Base-by-base conservation (phyloP, 257 asterid species). In the Scutellaria minor region DNA sequence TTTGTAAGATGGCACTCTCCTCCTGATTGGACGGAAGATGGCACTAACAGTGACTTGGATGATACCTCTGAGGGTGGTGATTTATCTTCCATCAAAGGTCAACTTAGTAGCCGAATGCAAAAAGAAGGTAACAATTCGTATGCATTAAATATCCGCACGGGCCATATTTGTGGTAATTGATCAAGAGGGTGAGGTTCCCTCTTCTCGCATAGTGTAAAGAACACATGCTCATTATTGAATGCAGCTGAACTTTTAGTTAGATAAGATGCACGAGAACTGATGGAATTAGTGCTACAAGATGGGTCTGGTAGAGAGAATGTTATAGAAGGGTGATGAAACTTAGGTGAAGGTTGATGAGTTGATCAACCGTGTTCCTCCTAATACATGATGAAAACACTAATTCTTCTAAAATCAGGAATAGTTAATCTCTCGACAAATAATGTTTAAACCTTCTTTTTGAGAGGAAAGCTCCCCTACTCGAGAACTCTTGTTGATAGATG, bases 1-100 rank as follows among this genome's bases (percentile, higher is more conserved):
- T 95, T 95, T 48, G 89, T 95, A 41, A 85, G 99, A 81, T 95
- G 99, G 99, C 98, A 92, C 83, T 95, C 99, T 70, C 99, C 99
- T 78, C 99, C 99, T 60, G 99, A 95, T 82, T 95, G 98, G 98
- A 66, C 73, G 79, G 98, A 91, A 88, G 76, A 75, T 76, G 98
- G 81, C 5, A 12, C 83, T 14, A 72, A 13, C 68, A 60, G 61
- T 76, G 93, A 77, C 72, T 81, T 68, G 76, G 87, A 79, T 31
- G 89, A 82, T 73, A 65, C 86, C 75, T 65, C 81, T 63, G 83
- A 83, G 66, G 80, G 82, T 47, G 86, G 87, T 70, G 96, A 89
- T 69, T 65, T 62, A 44, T 82, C 77, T 58, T 78, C 86, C 40
- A 58, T 66, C 79, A 92, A 83, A 84, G 99, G 99, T 64, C 99